Evolutionary conservation across 345 rosid species (phyloP).

Genomic region (Salix arbutifolia): DNA sequence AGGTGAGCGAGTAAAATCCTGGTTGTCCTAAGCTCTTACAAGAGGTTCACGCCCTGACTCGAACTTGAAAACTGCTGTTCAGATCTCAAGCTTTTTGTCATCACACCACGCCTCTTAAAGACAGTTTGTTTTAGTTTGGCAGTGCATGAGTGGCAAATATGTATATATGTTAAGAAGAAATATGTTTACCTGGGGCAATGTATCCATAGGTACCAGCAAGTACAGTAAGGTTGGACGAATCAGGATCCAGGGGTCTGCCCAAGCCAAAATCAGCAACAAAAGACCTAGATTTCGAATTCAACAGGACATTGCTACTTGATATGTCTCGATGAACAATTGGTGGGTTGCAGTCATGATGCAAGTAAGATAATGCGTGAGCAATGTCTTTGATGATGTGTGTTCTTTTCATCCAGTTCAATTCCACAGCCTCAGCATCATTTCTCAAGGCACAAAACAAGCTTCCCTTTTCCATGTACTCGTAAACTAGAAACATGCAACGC

Average conservation of each 20-base stretch:
- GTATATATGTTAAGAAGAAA: background rate
- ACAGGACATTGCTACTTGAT: background rate
- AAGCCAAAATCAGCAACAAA: background rate
- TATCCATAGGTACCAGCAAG: slow-evolving; percentile 5
- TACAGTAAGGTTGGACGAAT: background rate
- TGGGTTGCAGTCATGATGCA: background rate
- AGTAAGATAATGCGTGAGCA: background rate
- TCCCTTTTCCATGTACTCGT: background rate
- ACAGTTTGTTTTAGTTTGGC: background rate
- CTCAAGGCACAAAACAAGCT: background rate
- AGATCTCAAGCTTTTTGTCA: no score
- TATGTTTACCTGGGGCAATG: background rate
- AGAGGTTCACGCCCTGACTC: no score
- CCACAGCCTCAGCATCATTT: no score
- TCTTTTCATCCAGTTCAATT: background rate
- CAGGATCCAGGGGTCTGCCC: background rate
- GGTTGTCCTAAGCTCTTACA: no score
- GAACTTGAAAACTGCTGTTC: no score
- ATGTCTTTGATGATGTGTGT: background rate
- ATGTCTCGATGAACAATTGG: slow-evolving; percentile 5
- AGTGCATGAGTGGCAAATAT: background rate
- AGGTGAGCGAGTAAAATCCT: no score
- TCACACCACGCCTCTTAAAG: no score
- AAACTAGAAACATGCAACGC: background rate
- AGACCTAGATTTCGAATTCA: background rate